phyloP scores from a whole-genome alignment of 805 yeast genomes.

The Schizosaccharomyces pombe region DNA sequence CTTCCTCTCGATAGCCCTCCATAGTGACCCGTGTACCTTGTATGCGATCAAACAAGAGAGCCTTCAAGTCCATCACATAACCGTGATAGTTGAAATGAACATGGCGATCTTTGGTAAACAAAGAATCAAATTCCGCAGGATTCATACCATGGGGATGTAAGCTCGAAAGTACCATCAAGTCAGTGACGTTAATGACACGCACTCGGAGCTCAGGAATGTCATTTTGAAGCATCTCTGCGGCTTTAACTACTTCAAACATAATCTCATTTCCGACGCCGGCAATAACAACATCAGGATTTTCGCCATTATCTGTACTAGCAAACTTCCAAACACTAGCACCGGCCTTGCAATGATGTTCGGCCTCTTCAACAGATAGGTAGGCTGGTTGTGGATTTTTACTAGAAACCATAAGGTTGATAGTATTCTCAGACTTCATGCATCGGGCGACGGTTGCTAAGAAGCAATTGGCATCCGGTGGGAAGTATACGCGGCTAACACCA shows the following conservation, averaged over 20 bases:
- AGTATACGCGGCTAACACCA: conserved; percentile 10
- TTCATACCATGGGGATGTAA: conserved; percentile 10
- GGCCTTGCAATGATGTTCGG: conserved; percentile 10
- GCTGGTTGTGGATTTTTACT: conserved; percentile 9
- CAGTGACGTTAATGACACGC: conserved; percentile 11
- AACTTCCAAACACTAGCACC: conserved; percentile 12
- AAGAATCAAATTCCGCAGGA: conserved; percentile 7
- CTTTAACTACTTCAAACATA: conserved; percentile 11
- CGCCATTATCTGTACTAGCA: conserved; percentile 10
- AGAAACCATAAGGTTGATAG: conserved; percentile 10
- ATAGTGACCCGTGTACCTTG: conserved; percentile 8
- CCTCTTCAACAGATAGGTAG: conserved; percentile 10
- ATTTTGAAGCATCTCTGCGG: conserved; percentile 9
- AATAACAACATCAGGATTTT: conserved; percentile 10
- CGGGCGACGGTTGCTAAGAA: conserved; percentile 9
- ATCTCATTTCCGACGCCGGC: conserved; percentile 11
- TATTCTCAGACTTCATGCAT: conserved; percentile 9
- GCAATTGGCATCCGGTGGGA: conserved; percentile 12
- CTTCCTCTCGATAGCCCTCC: conserved; percentile 10
- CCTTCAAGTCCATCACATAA: conserved; percentile 10
- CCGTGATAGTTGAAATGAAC: conserved; percentile 11
- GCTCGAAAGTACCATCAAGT: conserved; percentile 9
- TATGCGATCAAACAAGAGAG: conserved; percentile 9
- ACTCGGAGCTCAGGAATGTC: conserved; percentile 8
- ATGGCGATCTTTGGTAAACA: conserved; percentile 10